Conservation (phyloP, 495 filamentous ascomycete genomes). For the Cudoniella acicularis region DNA sequence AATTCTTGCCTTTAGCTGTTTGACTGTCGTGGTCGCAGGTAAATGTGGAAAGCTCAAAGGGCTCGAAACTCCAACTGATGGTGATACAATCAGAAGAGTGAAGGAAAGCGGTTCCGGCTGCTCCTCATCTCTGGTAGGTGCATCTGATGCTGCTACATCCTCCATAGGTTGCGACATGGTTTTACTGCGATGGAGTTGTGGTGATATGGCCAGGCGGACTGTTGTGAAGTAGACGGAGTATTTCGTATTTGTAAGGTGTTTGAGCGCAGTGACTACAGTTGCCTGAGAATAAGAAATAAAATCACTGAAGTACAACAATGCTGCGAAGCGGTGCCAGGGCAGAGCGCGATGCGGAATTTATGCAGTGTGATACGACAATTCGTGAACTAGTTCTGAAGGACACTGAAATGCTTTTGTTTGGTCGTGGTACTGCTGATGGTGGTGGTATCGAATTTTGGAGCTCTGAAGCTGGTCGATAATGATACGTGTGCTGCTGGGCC, state of each 20-base stretch:
- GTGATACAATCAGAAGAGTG: slow-evolving; percentile 62
- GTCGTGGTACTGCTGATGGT: too few relatives aligned
- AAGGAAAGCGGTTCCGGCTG: slow-evolving; percentile 30
- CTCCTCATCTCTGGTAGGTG: slow-evolving; percentile 19
- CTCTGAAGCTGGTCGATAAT: background rate
- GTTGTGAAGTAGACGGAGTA: too few relatives aligned
- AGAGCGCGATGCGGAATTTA: too few relatives aligned
- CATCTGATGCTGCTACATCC: background rate
- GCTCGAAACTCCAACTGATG: slow-evolving; percentile 51
- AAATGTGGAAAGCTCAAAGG: slow-evolving; percentile 52
- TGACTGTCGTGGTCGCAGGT: slow-evolving; percentile 52
- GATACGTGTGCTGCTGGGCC: background rate
- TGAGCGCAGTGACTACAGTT: too few relatives aligned
- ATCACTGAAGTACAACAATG: background rate
- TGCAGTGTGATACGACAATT: too few relatives aligned
- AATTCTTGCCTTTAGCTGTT: slow-evolving; percentile 58
- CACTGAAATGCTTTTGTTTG: too few relatives aligned
- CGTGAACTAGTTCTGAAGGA: too few relatives aligned
- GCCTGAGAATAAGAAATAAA: too few relatives aligned
- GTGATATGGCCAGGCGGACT: too few relatives aligned
- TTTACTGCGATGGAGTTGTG: too few relatives aligned
- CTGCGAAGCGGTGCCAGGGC: background rate
- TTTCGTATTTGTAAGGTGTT: too few relatives aligned
- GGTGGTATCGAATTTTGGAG: background rate
- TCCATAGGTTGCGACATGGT: slow-evolving; percentile 18